These are phyloP conservation scores for Artemisia argyi DNA, from an alignment of 129 eudicot genomes.

Conservation along the genomic window DNA sequence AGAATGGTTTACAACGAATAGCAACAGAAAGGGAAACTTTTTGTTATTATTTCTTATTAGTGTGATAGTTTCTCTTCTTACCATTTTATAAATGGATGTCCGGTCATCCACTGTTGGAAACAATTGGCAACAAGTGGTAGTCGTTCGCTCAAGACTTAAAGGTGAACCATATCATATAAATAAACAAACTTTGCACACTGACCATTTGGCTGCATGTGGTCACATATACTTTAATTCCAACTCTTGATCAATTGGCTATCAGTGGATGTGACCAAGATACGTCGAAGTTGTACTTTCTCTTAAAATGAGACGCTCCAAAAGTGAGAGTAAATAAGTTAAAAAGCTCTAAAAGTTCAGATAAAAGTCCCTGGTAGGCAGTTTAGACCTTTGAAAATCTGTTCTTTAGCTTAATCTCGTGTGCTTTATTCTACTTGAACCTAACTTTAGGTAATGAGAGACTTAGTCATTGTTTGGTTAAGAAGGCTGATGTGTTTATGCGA, in stretches of 20 bases:
- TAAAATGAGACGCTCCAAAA: background rate
- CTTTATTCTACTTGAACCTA: conserved; percentile 18
- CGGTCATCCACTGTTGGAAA: background rate
- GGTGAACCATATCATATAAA: conserved; percentile 4
- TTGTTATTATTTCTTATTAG: background rate
- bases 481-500: conserved; percentile 19
- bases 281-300: too few species aligned
- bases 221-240: too few species aligned
- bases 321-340: background rate
- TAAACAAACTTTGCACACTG: background rate
- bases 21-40: conserved; percentile 1
- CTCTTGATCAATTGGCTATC: too few species aligned
- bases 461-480: conserved; percentile 17
- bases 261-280: too few species aligned
- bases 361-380: conserved; percentile 30
- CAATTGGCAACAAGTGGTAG: background rate
- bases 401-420: conserved; percentile 16
- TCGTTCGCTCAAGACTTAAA: background rate
- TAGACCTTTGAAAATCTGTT: conserved; percentile 25
- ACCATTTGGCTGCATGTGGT: too few species aligned
- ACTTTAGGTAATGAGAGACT: conserved; percentile 25
- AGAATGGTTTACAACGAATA: conserved; percentile 17
- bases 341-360: background rate
- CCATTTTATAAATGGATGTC: conserved; percentile 11
- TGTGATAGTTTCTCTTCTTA: conserved; percentile 20